Base-by-base conservation (phyloP, 139 green algal genomes). In the Chlorella sp. region DNA sequence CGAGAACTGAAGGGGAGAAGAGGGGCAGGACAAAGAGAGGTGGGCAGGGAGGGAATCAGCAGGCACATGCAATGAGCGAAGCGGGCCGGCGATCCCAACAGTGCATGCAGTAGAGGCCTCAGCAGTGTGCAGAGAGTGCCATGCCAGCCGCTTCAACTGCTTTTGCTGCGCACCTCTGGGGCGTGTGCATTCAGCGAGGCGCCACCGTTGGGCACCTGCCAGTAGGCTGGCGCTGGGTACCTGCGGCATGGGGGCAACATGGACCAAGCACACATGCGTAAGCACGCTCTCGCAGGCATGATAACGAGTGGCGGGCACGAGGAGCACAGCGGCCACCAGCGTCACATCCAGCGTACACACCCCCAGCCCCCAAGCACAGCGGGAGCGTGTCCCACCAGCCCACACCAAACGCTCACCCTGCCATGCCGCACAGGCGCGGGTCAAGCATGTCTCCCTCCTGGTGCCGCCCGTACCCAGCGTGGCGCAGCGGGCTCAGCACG, bases 121-220 rank as follows among this genome's bases (percentile, higher is more conserved):
- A 23, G 21, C 62, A 30, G 2, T n/a, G n/a, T 23, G 21, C 23
- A 30, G 13, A 23, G 21, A 32, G 62, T 68, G n/a, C 23, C 20
- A 47, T 23, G 12, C 32, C 18, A 32, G 25, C 1, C 68, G 28
- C 17, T 15, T 16, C 20, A 32, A n/a, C n/a, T n/a, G n/a, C 28
- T 1, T n/a, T 5, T 12, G 32, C 34, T n/a, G 44, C 56, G 11
- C 75, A 82, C 75, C 75, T 82, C 57, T 57, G 75, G 75, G 0
- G 75, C 75, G 23, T 82, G 32, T 15, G 75, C 75, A 21, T 71
- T 82, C 20, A 82, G 75, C 20, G 25, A 72, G 18, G 57, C 75
- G 32, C 30, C n/a, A 30, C 74, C 20, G 55, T 32, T 3, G 0
- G 32, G 44, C 7, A 39, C 69, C 38, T 56, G 69, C 69, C 69